Conservation (phyloP, 2,329 filamentous ascomycete species). For the Nothophaeocryptopus gaeumannii region DNA sequence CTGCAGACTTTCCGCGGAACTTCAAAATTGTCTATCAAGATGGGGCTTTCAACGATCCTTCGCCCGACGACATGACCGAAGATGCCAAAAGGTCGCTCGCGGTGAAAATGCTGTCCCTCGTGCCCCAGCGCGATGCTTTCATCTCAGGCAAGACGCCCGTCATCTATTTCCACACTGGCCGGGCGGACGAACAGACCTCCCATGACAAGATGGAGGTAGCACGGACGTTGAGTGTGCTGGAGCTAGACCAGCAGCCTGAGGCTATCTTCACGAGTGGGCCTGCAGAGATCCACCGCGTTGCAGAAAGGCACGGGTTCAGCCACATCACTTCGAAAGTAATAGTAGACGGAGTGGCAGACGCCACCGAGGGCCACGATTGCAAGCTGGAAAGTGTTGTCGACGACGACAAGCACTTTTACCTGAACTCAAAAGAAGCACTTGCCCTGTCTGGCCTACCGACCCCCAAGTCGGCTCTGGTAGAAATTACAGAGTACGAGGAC, state of each 20-base stretch:
- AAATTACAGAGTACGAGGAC: slow-evolving; percentile 9
- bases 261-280: slow-evolving; percentile 4
- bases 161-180: slow-evolving; percentile 3
- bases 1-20: slow-evolving; percentile 8
- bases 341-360: slow-evolving; percentile 5
- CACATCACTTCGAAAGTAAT: slow-evolving; percentile 6
- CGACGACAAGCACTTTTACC: slow-evolving; percentile 2
- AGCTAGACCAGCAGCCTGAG: slow-evolving; percentile 2
- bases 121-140: slow-evolving; percentile 10
- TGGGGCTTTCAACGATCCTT: slow-evolving; percentile 2
- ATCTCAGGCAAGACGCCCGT: slow-evolving; percentile 5
- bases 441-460: slow-evolving; percentile 7
- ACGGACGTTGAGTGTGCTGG: background rate
- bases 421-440: slow-evolving; percentile 11
- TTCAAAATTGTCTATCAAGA: slow-evolving; percentile 10
- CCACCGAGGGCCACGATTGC: background rate
- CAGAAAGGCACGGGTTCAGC: background rate
- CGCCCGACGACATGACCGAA: slow-evolving; percentile 1
- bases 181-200: background rate
- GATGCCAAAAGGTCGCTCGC: slow-evolving; percentile 2
- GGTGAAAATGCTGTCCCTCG: slow-evolving; percentile 5
- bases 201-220: slow-evolving; percentile 2
- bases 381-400: background rate
- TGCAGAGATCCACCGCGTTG: background rate
- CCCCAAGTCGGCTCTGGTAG: background rate